Conservation (phyloP, 495 filamentous ascomycete genomes). For the Hypoxylon rickii region DNA sequence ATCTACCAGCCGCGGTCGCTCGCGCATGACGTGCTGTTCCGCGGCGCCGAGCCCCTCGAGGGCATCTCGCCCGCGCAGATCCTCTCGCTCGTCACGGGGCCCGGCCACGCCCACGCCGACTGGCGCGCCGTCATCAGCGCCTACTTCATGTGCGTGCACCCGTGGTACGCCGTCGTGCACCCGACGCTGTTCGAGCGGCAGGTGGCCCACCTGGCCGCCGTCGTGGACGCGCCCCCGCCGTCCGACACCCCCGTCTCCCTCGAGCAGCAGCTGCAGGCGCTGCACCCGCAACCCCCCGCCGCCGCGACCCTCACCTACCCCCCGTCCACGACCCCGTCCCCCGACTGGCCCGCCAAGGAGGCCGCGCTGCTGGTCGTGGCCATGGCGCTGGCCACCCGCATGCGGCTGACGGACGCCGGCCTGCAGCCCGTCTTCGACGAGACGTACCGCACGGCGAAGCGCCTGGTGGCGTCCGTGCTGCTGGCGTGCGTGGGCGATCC, state of each 20-base stretch:
- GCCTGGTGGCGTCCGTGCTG: conserved; percentile 31
- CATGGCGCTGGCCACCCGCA: conserved; percentile 38
- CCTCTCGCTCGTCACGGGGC: conserved; percentile 29
- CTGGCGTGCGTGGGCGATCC: conserved; percentile 34
- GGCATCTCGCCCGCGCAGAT: conserved; percentile 37
- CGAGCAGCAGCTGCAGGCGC: neutral
- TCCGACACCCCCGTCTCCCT: conserved; percentile 18
- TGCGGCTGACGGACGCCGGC: conserved; percentile 35
- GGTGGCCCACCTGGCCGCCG: conserved; percentile 15
- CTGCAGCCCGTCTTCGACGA: conserved; percentile 39
- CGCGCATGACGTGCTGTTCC: conserved; percentile 32
- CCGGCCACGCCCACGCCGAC: conserved; percentile 23
- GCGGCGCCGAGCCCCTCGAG: conserved; percentile 34
- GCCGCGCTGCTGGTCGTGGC: conserved; percentile 37
- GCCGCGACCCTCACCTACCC: neutral
- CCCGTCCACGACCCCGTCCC: neutral
- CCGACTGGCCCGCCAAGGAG: conserved; percentile 23
- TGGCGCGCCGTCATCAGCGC: conserved; percentile 28
- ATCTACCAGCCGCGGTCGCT: conserved; percentile 37
- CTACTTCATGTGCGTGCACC: conserved; percentile 37
- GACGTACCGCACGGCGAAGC: conserved; percentile 36
- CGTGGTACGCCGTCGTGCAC: conserved; percentile 39
- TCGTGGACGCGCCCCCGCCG: conserved; percentile 9
- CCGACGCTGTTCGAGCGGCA: conserved; percentile 35
- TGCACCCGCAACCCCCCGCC: conserved; percentile 9